phyloP scores from a whole-genome alignment of 306 rosid genomes.

The Trichosanthes truncata region DNA sequence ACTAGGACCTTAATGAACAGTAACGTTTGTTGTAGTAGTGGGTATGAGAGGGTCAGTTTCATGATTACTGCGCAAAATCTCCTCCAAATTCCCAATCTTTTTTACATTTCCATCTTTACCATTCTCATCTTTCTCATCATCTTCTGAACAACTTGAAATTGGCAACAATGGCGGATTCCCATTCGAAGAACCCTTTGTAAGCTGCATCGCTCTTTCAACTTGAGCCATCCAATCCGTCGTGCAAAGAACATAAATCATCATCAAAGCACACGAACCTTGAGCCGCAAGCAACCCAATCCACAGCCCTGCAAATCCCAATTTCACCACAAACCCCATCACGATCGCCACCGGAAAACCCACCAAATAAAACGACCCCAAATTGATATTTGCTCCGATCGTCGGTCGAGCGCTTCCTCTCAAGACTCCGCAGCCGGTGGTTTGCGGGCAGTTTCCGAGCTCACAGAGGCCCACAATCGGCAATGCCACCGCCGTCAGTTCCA shows the following conservation, averaged over 20 bases:
- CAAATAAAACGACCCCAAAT: slow-evolving; percentile 71
- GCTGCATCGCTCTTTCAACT: slow-evolving; percentile 45
- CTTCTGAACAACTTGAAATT: not conserved
- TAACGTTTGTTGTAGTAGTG: not conserved
- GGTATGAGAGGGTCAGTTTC: slow-evolving; percentile 61
- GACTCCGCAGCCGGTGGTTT: slow-evolving; percentile 88
- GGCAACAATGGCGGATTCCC: slow-evolving; percentile 17
- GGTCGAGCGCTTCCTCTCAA: slow-evolving; percentile 86
- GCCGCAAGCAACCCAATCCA: slow-evolving; percentile 98
- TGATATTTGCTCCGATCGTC: slow-evolving; percentile 73
- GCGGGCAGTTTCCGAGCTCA: slow-evolving; percentile 96
- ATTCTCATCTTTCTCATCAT: not conserved
- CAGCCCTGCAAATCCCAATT: slow-evolving; percentile 72
- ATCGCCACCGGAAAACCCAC: slow-evolving; percentile 89
- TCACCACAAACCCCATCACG: slow-evolving; percentile 44
- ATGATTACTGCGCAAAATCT: slow-evolving; percentile 26
- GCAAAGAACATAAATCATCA: slow-evolving; percentile 66
- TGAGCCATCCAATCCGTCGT: slow-evolving; percentile 69
- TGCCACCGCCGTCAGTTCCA: slow-evolving; percentile 60
- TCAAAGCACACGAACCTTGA: slow-evolving; percentile 65
- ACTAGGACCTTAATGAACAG: not conserved
- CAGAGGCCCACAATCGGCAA: slow-evolving; percentile 78
- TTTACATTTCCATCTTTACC: not conserved
- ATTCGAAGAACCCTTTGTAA: slow-evolving; percentile 23
- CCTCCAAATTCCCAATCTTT: slow-evolving; percentile 21